Conservation (phyloP, 106 monocot genomes). For the Chionographis japonica region DNA sequence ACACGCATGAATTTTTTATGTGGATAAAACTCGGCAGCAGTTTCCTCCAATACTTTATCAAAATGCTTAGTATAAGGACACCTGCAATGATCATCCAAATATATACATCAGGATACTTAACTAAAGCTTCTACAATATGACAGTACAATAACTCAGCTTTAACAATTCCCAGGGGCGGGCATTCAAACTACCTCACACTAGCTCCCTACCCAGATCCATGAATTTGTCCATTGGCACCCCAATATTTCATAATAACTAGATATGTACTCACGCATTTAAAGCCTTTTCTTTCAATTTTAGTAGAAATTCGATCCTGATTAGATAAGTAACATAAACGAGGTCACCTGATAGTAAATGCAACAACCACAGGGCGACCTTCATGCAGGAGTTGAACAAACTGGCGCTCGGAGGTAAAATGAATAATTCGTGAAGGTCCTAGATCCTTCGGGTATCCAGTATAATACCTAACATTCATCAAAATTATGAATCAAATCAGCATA, state of each 20-base stretch:
- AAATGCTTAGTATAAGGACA: conserved; percentile 78
- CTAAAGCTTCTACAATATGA: no score
- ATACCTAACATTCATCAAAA: conserved; percentile 39
- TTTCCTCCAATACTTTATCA: conserved; percentile 75
- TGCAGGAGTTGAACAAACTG: conserved; percentile 87
- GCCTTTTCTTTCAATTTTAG: no score
- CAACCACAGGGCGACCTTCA: conserved; percentile 77
- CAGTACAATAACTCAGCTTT: no score
- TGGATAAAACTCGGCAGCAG: conserved; percentile 84
- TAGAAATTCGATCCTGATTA: neutral
- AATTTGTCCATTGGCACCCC: no score
- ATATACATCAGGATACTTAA: no score
- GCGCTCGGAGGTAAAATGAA: conserved; percentile 84
- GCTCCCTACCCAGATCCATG: no score
- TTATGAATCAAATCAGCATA: neutral
- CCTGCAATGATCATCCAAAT: conserved; percentile 25
- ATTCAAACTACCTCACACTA: no score
- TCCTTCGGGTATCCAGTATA: conserved; percentile 95
- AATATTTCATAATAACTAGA: no score
- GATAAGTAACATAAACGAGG: neutral
- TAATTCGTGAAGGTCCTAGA: conserved; percentile 63
- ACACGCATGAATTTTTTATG: conserved; percentile 67
- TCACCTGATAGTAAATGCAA: conserved; percentile 86
- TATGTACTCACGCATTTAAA: no score
- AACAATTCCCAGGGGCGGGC: no score